Percentiles rank a stretch among this genome's conserved stretches.
These are phyloP conservation scores for Cyclotella choctawhatcheeana DNA, from an alignment of 108 stramenopile genomes.

Conservation along the genomic window DNA sequence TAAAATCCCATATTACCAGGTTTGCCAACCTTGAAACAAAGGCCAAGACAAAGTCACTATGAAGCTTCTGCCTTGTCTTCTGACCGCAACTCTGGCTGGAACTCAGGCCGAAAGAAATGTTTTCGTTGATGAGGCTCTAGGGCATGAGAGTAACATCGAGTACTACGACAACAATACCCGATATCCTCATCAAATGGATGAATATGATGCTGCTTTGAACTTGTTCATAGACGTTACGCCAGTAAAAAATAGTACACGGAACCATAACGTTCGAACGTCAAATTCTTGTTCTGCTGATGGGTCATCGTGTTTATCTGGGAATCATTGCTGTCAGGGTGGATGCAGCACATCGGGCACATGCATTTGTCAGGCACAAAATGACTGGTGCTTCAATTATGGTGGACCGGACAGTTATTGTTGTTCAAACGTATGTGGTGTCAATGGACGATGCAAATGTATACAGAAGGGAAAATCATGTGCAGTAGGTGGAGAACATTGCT, in stretches of 20 bases:
- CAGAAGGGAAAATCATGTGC: not conserved
- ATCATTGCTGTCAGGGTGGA: slow-evolving; percentile 3
- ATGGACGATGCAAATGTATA: slow-evolving; percentile 6
- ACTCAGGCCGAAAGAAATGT: not conserved
- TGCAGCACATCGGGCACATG: slow-evolving; percentile 3
- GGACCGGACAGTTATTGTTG: not conserved
- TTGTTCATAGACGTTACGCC: not conserved
- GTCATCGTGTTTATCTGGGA: not conserved
- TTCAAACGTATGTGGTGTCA: slow-evolving; percentile 1
- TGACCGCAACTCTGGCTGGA: not conserved
- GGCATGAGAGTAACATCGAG: not conserved
- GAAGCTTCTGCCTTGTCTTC: not conserved
- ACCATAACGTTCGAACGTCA: not conserved
- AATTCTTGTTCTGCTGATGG: not conserved
- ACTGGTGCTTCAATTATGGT: slow-evolving; percentile 4
- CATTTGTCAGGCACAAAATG: slow-evolving; percentile 1
- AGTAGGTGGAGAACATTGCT: slow-evolving; percentile 5
- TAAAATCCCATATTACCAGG: too few relatives aligned
- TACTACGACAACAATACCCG: not conserved
- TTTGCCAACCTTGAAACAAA: not conserved
- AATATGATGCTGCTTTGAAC: not conserved
- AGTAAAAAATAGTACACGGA: not conserved
- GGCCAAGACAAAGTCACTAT: not conserved
- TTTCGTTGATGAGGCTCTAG: not conserved
- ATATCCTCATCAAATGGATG: slow-evolving; percentile 6